Percentiles rank a stretch among this genome's conserved stretches.
Conservation (phyloP, 1,139 yeast genomes). For the Waltiozyma sp. region DNA sequence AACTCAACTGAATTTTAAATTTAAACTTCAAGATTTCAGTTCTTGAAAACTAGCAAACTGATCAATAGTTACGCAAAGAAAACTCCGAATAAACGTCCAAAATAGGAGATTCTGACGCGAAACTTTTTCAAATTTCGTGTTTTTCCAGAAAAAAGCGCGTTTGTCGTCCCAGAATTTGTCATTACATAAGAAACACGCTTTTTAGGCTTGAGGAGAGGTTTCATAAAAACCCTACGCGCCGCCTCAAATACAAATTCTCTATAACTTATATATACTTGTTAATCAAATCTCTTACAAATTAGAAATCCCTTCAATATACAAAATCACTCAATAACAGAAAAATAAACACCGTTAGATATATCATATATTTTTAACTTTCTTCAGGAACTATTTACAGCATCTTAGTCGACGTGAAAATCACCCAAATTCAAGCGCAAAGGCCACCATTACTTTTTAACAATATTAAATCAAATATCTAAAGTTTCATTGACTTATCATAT, state of each 20-base stretch:
- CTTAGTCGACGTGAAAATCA: background rate
- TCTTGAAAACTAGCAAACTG: no score
- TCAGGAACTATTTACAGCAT: background rate
- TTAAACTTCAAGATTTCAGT: no score
- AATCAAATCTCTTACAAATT: conserved; percentile 3
- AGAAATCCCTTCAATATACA: background rate
- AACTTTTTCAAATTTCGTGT: conserved; percentile 1
- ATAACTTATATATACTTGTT: background rate
- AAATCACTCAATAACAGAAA: no score
- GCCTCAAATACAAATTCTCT: conserved; percentile 2
- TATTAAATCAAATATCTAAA: no score
- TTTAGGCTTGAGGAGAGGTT: background rate
- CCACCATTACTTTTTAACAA: no score
- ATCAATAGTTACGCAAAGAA: no score
- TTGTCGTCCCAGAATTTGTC: conserved; percentile 7
- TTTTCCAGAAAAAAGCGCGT: background rate
- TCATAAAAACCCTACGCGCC: background rate
- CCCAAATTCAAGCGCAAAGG: no score
- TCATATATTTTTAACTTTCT: no score
- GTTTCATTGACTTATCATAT: background rate
- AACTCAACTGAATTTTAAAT: background rate
- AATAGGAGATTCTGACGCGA: background rate
- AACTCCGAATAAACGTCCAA: background rate
- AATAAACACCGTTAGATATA: no score
- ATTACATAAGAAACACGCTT: conserved; percentile 10